phyloP scores from a whole-genome alignment of 805 yeast species.

The Wickerhamomyces kurtzmanii region DNA sequence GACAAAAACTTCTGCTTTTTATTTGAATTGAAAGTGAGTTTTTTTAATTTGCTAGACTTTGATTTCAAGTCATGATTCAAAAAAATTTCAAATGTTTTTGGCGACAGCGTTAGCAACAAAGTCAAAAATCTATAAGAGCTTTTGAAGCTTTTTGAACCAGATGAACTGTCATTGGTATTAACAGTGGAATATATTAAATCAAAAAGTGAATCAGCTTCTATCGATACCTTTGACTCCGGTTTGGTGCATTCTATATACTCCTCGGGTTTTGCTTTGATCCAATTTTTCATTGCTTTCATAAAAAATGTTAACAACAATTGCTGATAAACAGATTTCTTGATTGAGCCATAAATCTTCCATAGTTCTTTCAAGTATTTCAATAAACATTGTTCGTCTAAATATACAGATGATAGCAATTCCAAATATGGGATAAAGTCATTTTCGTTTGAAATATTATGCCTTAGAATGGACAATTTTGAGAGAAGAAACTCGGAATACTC shows the following conservation, averaged over 20 bases:
- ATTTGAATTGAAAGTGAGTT: slow-evolving; percentile 11
- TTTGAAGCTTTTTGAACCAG: slow-evolving; percentile 14
- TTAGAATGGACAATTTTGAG: slow-evolving; percentile 17
- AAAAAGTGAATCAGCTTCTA: slow-evolving; percentile 24
- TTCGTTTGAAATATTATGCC: slow-evolving; percentile 26
- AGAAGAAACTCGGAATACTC: slow-evolving; percentile 29
- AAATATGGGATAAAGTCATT: slow-evolving; percentile 29
- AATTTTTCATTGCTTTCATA: slow-evolving; percentile 32
- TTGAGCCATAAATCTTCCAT: slow-evolving; percentile 22
- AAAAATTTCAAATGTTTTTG: slow-evolving; percentile 19
- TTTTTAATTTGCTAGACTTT: slow-evolving; percentile 11
- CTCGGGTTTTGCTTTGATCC: slow-evolving; percentile 39
- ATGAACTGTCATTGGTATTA: slow-evolving; percentile 7
- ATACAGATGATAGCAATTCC: slow-evolving; percentile 35
- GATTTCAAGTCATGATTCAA: slow-evolving; percentile 8
- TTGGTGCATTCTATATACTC: slow-evolving; percentile 26
- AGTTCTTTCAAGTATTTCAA: slow-evolving; percentile 28
- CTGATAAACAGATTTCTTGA: slow-evolving; percentile 35
- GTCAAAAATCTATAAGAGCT: slow-evolving; percentile 23
- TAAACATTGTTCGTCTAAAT: slow-evolving; percentile 27
- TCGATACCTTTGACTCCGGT: slow-evolving; percentile 10
- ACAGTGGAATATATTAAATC: slow-evolving; percentile 21
- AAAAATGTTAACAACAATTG: slow-evolving; percentile 34
- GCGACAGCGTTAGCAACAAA: slow-evolving; percentile 21
- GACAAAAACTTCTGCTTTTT: slow-evolving; percentile 13